Evolutionary conservation across 768 basidiomycete genomes (phyloP), one percentile per base, ranked within the genome.

Genomic region (Termitomyces sp.): DNA sequence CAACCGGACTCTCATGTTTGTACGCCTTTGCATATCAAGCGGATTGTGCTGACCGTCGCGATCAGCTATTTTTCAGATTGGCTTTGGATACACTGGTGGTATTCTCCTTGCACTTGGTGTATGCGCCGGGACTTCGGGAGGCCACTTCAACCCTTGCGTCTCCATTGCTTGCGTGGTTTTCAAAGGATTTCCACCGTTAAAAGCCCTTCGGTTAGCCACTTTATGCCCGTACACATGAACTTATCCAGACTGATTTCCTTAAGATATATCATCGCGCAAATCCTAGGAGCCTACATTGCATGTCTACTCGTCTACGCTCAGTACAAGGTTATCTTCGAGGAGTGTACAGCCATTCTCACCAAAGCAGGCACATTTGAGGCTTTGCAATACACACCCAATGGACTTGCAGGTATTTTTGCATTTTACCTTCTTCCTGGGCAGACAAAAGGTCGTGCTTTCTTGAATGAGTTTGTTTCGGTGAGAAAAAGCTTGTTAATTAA

Each of bases 211-310:
- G 85, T 84, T 40, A 24, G 56, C 38, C 32, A 7, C 41, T 38
- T 26, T 14, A 17, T 30, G 41, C 17, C 6, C 28, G 24, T 24
- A 12, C 8, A n/a, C 34, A 1, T 24, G 34, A 48, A 42, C 21
- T 30, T 21, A 32, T 14, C 32, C 1, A 28, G 9, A 51, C 28
- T 30, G 47, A 35, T 37, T 8, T 35, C 17, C 5, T 3, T 0
- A 9, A 87, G 85, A 67, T 88, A 86, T 62, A 84, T 88, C 56
- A 41, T 78, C 12, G 79, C 84, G 0, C 88, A 90, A 63, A 75
- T 86, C 57, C 58, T 86, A 4, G 88, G 87, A 5, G 82, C 77
- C 12, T 87, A 83, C 59, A 66, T 88, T 58, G 87, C 83, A 0
- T 80, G 78, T 53, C 68, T 85, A 38, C 56, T 83, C 45, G 65